These are phyloP conservation scores for Coprinopsis cinerea DNA, from an alignment of 768 basidiomycete species.

Conservation along the genomic window DNA sequence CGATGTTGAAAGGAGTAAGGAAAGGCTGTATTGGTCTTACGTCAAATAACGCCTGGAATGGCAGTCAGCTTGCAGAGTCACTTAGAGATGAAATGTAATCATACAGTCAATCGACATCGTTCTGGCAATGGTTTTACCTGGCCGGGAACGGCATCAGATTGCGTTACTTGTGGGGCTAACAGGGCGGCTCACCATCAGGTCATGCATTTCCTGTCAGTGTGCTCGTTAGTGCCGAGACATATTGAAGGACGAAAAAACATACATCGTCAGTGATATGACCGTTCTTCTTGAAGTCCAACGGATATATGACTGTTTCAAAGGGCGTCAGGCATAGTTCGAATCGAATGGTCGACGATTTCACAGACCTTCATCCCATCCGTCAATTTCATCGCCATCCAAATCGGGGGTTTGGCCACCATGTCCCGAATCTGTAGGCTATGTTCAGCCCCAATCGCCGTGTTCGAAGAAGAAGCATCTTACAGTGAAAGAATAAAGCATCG, in stretches of 20 bases:
- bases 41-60: conserved; percentile 44
- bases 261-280: conserved; percentile 77
- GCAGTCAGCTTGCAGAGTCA: background rate
- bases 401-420: conserved; percentile 93
- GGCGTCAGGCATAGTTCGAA: background rate
- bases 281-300: conserved; percentile 71
- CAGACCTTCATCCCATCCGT: conserved; percentile 75
- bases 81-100: conserved; percentile 11
- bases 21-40: conserved; percentile 26
- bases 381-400: conserved; percentile 67
- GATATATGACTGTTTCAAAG: conserved; percentile 64
- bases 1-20: background rate
- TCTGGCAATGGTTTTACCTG: conserved; percentile 40
- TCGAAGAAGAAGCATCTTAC: conserved; percentile 25
- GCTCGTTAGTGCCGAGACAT: background rate
- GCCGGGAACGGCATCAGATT: background rate
- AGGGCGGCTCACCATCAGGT: conserved; percentile 34
- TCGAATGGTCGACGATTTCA: background rate
- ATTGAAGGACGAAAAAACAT: conserved; percentile 13
- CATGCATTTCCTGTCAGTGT: conserved; percentile 37
- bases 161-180: background rate
- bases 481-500: conserved; percentile 78
- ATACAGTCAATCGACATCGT: conserved; percentile 48
- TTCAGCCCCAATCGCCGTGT: background rate
- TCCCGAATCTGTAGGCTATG: conserved; percentile 61